Percentiles rank a stretch among this genome's conserved stretches.
Conservation (phyloP, 2,329 filamentous ascomycete species). For the Beauveria varroae region DNA sequence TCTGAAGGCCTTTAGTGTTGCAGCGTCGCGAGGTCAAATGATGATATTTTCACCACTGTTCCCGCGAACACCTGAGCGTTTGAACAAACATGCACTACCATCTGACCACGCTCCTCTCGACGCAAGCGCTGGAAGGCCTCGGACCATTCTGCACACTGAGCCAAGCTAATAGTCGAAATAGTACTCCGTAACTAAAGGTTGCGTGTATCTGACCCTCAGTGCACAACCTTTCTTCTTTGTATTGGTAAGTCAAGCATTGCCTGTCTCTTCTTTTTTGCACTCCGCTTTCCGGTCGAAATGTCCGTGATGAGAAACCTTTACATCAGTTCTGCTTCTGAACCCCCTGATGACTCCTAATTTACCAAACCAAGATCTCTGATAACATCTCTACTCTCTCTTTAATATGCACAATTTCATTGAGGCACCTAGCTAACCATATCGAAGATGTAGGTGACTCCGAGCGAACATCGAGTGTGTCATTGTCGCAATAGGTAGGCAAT, state of each 20-base stretch:
- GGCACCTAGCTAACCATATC: neutral
- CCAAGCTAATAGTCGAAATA: slow-evolving; percentile 1
- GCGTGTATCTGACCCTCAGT: neutral
- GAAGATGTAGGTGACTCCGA: neutral
- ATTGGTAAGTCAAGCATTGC: slow-evolving; percentile 4
- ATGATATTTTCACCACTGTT: slow-evolving; percentile 54
- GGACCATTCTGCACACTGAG: neutral
- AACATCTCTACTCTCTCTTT: slow-evolving; percentile 15
- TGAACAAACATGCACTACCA: slow-evolving; percentile 70
- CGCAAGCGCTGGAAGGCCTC: neutral
- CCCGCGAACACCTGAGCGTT: slow-evolving; percentile 53
- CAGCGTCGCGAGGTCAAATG: slow-evolving; percentile 26
- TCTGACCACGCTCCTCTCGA: slow-evolving; percentile 40
- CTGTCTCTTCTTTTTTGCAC: neutral
- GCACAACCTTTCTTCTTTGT: neutral
- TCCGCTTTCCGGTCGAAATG: slow-evolving; percentile 9
- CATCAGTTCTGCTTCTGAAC: slow-evolving; percentile 73
- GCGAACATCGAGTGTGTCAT: neutral
- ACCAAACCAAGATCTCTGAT: slow-evolving; percentile 58
- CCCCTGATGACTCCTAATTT: slow-evolving; percentile 57
- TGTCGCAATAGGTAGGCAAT: neutral
- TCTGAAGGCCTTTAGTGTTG: slow-evolving; percentile 7
- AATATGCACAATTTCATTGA: neutral
- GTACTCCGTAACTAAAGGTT: neutral
- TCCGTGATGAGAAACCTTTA: slow-evolving; percentile 57